Evolutionary conservation across 1,139 yeast species (phyloP).

Genomic region (Nematodospora anomalae): DNA sequence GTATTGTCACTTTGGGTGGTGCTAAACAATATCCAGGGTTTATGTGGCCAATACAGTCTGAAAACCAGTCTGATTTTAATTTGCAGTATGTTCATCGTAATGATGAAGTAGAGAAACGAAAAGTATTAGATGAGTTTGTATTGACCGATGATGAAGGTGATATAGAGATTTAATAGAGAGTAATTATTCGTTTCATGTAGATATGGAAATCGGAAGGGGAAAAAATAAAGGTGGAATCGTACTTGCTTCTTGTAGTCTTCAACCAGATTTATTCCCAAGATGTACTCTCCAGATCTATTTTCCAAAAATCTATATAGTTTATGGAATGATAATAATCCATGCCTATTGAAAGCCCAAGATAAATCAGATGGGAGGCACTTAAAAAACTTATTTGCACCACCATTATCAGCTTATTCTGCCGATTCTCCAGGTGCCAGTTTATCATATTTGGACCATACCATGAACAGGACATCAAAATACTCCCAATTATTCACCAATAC

Average conservation of each 20-base stretch:
- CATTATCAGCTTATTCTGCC: constrained; percentile 53
- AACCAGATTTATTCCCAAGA: constrained; percentile 1
- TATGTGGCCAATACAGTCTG: constrained; percentile 51
- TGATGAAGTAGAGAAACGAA: constrained; percentile 27
- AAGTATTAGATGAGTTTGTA: constrained; percentile 51
- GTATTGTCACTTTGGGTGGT: constrained; percentile 61
- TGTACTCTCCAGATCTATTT: constrained; percentile 17
- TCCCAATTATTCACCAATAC: constrained; percentile 10
- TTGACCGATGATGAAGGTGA: constrained; percentile 41
- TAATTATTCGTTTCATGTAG: too few relatives aligned
- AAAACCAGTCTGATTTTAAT: constrained; percentile 1
- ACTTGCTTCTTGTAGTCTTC: too few relatives aligned
- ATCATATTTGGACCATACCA: constrained; percentile 32
- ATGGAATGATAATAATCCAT: constrained; percentile 12
- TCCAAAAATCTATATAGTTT: constrained; percentile 14
- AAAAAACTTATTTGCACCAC: constrained; percentile 43
- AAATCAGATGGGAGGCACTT: constrained; percentile 9
- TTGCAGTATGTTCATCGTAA: constrained; percentile 9
- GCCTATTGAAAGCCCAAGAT: neutral
- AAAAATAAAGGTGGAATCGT: too few relatives aligned
- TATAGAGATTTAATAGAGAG: too few relatives aligned
- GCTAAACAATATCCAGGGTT: constrained; percentile 34
- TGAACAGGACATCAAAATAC: constrained; percentile 19
- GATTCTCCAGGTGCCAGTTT: constrained; percentile 50
- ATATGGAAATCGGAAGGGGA: too few relatives aligned